phyloP scores from a whole-genome alignment of 169 alveolate genomes.

The Plasmodium ovale region DNA sequence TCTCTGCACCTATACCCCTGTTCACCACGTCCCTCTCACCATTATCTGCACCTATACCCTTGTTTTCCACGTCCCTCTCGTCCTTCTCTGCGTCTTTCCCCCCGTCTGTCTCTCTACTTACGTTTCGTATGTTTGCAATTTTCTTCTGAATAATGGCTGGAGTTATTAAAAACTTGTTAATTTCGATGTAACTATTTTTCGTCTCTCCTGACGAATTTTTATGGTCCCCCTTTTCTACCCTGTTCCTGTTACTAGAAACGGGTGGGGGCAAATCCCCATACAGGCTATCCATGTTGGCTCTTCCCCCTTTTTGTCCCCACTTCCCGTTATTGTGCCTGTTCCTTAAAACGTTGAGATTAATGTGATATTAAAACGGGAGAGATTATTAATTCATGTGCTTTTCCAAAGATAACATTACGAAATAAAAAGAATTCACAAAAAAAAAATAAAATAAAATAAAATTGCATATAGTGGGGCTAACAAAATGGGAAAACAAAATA shows the following conservation, averaged over 20 bases:
- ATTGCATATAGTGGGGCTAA: no score
- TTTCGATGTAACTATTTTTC: constrained; percentile 33
- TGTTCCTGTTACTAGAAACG: constrained; percentile 23
- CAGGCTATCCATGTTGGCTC: constrained; percentile 80
- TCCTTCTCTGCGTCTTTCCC: constrained; percentile 1
- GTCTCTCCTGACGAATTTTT: not conserved
- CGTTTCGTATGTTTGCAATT: constrained; percentile 66
- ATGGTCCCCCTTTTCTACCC: constrained; percentile 30
- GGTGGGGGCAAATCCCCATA: constrained; percentile 87
- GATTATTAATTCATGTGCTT: no score
- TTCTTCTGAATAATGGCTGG: constrained; percentile 71
- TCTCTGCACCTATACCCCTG: not conserved
- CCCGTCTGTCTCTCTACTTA: constrained; percentile 10
- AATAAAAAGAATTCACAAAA: no score
- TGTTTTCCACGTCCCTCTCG: constrained; percentile 1
- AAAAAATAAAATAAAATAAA: no score
- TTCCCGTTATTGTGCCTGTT: no score
- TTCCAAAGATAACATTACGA: no score
- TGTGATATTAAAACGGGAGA: no score
- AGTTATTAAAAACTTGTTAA: constrained; percentile 65
- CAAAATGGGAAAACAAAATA: no score
- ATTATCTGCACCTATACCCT: not conserved
- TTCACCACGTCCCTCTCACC: constrained; percentile 6
- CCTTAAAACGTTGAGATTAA: no score
- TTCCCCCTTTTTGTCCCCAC: not conserved